These are phyloP conservation scores for Aquilaria sinensis DNA, from an alignment of 345 rosid genomes.

Conservation along the genomic window DNA sequence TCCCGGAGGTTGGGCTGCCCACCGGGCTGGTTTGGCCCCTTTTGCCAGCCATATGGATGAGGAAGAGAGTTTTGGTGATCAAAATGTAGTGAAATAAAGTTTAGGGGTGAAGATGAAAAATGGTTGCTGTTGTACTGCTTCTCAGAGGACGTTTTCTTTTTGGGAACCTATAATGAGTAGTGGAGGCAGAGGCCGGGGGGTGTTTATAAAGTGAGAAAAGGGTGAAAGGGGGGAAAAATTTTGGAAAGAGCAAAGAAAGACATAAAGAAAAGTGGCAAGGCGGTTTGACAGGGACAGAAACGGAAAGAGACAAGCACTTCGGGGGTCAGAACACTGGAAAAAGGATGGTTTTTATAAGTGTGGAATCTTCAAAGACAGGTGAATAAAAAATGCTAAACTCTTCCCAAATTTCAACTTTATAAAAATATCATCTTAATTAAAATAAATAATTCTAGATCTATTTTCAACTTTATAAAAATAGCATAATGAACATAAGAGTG, in stretches of 20 bases:
- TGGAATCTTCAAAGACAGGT: conserved; percentile 18
- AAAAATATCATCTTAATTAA: not conserved
- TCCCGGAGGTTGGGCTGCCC: conserved; percentile 36
- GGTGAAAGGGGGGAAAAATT: not conserved
- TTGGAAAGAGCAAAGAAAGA: too few species aligned
- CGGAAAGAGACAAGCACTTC: conserved; percentile 19
- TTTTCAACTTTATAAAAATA: not conserved
- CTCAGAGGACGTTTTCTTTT: not conserved
- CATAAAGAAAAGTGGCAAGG: conserved; percentile 19
- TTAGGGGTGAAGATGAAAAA: not conserved
- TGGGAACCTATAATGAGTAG: not conserved
- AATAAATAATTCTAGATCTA: not conserved
- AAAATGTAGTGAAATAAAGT: not conserved
- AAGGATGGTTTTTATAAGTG: conserved; percentile 20
- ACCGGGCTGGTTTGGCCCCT: conserved; percentile 27
- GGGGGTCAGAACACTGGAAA: conserved; percentile 9
- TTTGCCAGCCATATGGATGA: conserved; percentile 29
- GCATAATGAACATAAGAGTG: too few species aligned
- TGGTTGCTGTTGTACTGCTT: not conserved
- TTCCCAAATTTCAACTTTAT: not conserved
- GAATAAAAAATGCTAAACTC: not conserved
- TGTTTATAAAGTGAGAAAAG: conserved; percentile 17
- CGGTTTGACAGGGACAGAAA: conserved; percentile 36
- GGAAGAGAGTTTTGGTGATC: not conserved
- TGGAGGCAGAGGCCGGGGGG: conserved; percentile 15